phyloP scores from a whole-genome alignment of 257 asterid genomes.

The Przewalskia tangutica region DNA sequence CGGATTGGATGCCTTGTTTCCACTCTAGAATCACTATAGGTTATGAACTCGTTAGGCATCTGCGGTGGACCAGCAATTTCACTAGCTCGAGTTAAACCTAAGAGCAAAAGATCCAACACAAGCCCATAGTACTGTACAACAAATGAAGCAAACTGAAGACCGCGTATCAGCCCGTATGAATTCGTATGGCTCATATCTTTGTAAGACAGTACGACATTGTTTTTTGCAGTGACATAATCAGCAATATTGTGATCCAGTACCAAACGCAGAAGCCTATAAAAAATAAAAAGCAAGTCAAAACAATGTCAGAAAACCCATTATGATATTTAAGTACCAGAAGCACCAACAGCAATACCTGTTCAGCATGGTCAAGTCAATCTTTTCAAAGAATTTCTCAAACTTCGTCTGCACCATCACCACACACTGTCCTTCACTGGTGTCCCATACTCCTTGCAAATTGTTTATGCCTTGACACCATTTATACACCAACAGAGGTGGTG shows the following conservation, averaged over 20 bases:
- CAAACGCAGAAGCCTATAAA: conserved; percentile 71
- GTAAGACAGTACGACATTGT: conserved; percentile 88
- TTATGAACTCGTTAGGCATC: conserved; percentile 94
- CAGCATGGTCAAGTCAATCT: conserved; percentile 95
- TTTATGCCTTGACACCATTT: conserved; percentile 99
- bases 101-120: conserved; percentile 90
- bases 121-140: conserved; percentile 96
- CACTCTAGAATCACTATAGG: conserved; percentile 73
- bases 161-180: conserved; percentile 96
- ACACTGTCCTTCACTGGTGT: conserved; percentile 99
- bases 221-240: conserved; percentile 96
- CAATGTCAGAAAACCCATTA: not conserved
- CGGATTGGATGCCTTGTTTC: conserved; percentile 92
- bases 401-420: conserved; percentile 98
- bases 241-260: conserved; percentile 97
- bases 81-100: conserved; percentile 97
- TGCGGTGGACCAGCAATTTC: conserved; percentile 99
- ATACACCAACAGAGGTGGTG: conserved; percentile 91
- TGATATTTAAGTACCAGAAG: not conserved
- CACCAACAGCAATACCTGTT: conserved; percentile 38
- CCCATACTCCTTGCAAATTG: conserved; percentile 89
- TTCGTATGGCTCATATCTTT: conserved; percentile 99
- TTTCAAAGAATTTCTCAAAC: conserved; percentile 85
- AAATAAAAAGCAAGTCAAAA: not conserved
- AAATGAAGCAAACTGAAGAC: conserved; percentile 97